phyloP scores from a whole-genome alignment of 805 yeast genomes.

The Groenewaldozyma salmanticensis region DNA sequence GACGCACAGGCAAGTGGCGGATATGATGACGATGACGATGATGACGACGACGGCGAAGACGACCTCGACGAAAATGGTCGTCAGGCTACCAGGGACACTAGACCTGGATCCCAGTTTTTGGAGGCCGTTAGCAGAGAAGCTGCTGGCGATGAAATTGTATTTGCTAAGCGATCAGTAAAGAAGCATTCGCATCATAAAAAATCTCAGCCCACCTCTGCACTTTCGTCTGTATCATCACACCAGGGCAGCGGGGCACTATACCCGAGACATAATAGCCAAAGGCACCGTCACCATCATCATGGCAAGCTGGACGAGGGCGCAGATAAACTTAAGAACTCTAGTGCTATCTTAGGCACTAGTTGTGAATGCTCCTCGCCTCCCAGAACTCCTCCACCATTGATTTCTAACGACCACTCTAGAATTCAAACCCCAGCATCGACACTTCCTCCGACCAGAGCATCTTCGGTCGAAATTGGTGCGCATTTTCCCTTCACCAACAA shows the following conservation, averaged over 20 bases:
- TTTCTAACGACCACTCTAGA: constrained; percentile 23
- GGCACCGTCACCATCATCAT: constrained; percentile 5
- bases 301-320: neutral
- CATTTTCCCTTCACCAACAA: constrained; percentile 18
- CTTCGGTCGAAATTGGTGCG: constrained; percentile 25
- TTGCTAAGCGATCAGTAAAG: neutral
- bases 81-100: too few species aligned
- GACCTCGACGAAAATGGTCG: too few species aligned
- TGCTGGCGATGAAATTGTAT: neutral
- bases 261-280: too few species aligned
- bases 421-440: constrained; percentile 29
- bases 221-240: constrained; percentile 13
- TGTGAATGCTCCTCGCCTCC: constrained; percentile 21
- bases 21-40: neutral
- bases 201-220: constrained; percentile 14
- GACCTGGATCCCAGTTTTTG: too few species aligned
- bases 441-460: constrained; percentile 17
- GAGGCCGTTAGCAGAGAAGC: too few species aligned
- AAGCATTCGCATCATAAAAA: neutral
- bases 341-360: constrained; percentile 17
- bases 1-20: neutral
- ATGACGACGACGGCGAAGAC: neutral
- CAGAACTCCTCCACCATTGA: constrained; percentile 15
- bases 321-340: neutral
- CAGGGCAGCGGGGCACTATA: neutral